Evolutionary conservation across 1,284 basidiomycete species (phyloP), one percentile per base, ranked within the genome.

Genomic region (Sporisorium exsertum): DNA sequence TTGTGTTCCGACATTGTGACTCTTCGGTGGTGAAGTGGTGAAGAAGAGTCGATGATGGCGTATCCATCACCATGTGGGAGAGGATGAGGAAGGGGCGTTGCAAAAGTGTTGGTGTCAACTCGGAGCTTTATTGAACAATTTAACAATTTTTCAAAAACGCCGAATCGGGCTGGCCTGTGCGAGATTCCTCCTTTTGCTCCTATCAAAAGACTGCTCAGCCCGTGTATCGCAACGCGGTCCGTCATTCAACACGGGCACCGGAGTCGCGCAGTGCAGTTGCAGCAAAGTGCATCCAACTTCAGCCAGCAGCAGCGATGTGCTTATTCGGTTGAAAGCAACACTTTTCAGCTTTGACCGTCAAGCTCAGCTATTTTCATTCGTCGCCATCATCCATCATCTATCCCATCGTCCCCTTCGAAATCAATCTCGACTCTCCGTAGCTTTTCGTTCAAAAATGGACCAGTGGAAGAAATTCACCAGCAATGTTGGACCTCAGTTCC

Each of bases 371-470:
- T n/a, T 37, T 33, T 13, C 29, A 18, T 42, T 29, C 20, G 22
- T 46, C 35, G n/a, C 27, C 33, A 46, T 42, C 29, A 24, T 29
- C 53, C 37, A 24, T 27, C 18, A 54, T 20, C 56, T 45, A 22
- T 51, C 47, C n/a, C 35, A 51, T 20, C 16, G 16, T 32, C 29
- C 29, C 10, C 29, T 32, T 32, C 29, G 10, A 32, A 32, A 5
- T 32, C 29, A 32, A 5, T 32, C 29, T 5, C 29, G n/a, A n/a
- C n/a, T n/a, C 29, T 10, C 10, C 29, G 29, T 32, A 32, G n/a
- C 16, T 3, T 33, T 16, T 13, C 50, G n/a, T n/a, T n/a, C 45
- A 64, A 88, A 77, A 51, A 93, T 94, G 92, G 91, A 93, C 73
- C 89, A 90, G 84, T 93, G 92, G 92, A 89, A 85, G 78, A 75